Conservation (phyloP, 805 yeast genomes). For the Kuraishia capsulata region DNA sequence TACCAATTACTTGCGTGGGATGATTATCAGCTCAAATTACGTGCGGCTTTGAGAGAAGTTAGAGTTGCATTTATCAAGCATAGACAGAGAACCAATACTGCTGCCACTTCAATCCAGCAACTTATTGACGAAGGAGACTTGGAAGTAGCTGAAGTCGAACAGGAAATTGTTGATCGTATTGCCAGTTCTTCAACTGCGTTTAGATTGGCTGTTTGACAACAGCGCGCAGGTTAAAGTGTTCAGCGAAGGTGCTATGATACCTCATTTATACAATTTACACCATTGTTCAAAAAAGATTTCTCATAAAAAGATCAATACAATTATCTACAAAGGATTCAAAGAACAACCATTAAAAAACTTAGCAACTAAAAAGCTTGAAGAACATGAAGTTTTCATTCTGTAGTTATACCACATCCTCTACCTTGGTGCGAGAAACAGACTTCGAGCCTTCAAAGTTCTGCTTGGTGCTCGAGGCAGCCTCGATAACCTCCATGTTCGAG, state of each 20-base stretch:
- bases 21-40: background rate
- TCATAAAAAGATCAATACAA: too few relatives aligned
- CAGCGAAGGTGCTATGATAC: too few relatives aligned
- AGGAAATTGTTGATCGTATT: background rate
- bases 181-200: too few relatives aligned
- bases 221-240: too few relatives aligned
- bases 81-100: background rate
- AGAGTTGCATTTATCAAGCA: background rate
- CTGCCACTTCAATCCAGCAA: background rate
- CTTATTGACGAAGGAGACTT: too few relatives aligned
- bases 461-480: background rate
- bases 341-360: too few relatives aligned
- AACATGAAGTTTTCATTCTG: too few relatives aligned
- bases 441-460: background rate
- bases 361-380: too few relatives aligned
- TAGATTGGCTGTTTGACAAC: too few relatives aligned
- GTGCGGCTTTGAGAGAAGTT: background rate
- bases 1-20: background rate
- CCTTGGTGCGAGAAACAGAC: background rate
- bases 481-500: background rate
- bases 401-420: background rate
- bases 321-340: too few relatives aligned
- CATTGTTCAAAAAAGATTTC: too few relatives aligned
- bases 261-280: too few relatives aligned
- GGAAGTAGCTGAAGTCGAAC: background rate